Conservation (phyloP, 169 alveolate species). For the Babesia ovis region DNA sequence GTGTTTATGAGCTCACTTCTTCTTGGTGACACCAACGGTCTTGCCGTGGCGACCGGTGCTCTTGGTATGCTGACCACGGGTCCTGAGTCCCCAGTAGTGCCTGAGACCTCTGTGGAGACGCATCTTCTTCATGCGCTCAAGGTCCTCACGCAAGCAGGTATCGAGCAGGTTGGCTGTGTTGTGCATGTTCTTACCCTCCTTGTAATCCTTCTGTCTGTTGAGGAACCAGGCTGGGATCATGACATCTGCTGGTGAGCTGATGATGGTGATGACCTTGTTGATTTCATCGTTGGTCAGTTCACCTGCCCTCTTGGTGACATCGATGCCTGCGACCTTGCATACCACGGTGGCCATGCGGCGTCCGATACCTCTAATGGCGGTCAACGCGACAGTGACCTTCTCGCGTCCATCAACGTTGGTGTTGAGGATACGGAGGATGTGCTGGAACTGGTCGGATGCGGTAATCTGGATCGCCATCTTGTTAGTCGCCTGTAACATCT, state of each 20-base stretch:
- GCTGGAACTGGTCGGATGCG: conserved; percentile 91
- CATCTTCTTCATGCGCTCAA: conserved; percentile 98
- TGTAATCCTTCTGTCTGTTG: conserved; percentile 94
- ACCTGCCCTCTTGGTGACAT: conserved; percentile 97
- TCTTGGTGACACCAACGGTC: conserved; percentile 96
- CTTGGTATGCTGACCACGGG: conserved; percentile 99
- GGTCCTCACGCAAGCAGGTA: conserved; percentile 97
- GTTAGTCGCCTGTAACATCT: conserved; percentile 4
- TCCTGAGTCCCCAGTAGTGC: conserved; percentile 97
- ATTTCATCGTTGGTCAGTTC: conserved; percentile 94
- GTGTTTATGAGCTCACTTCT: conserved; percentile 78
- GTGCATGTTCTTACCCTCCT: conserved; percentile 94
- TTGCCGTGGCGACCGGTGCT: conserved; percentile 99
- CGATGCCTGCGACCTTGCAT: conserved; percentile 96
- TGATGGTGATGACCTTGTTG: conserved; percentile 85
- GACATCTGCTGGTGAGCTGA: conserved; percentile 91
- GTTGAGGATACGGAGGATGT: conserved; percentile 96
- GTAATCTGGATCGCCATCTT: conserved; percentile 77
- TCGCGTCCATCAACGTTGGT: conserved; percentile 99
- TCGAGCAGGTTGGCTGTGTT: conserved; percentile 93
- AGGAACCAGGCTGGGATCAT: conserved; percentile 98
- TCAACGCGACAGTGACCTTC: conserved; percentile 95
- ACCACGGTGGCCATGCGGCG: conserved; percentile 95
- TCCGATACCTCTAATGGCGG: conserved; percentile 98
- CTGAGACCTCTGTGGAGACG: conserved; percentile 97